Evolutionary conservation across 2,329 filamentous ascomycete genomes (phyloP), one percentile per base, ranked within the genome.

Genomic region (Dactylellina haptotyla): DNA sequence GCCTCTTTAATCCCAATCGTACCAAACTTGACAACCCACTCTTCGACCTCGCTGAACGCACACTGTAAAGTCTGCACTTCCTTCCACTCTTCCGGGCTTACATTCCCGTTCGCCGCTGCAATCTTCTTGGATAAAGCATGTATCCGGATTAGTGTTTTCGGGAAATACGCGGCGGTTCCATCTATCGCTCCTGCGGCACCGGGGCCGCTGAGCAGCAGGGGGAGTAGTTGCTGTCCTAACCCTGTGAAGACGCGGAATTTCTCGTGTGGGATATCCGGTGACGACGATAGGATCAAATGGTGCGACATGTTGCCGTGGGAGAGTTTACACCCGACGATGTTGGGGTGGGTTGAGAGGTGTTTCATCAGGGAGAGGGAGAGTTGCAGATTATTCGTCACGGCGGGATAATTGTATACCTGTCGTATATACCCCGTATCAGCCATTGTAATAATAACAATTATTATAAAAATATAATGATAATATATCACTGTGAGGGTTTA

Each of bases 261-360:
- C 1, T 80, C 77, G 77, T 86, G 84, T 79, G 89, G 85, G 78
- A 90, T 88, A 51, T 82, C 79, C 0, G 87, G 87, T 76, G 84
- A 85, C 2, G 84, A 83, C 2, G 86, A 86, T 67, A 89, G 85
- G 79, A 89, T 85, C 3, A 85, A 83, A 78, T 89, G 87, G 76
- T 85, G 83, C n/a, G 87, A 88, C 50, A 89, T 83, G 78, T 89
- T 87, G 56, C 87, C 87, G 79, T 90, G 88, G 0, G 87, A 89
- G 76, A 90, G 85, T 81, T 90, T 90, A 81, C 86, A 88, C 56
- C 88, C 88, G 2, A 89, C 87, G 67, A 90, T 89, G 78, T 90
- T 90, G 28, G 86, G 84, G 78, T 90, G 88, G 62, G 84, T 81
- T 4, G 88, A 83, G 25, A 90, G 85, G 0, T 78, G 79, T 16